These are phyloP conservation scores for Teratosphaeriaceae sp. DNA, from an alignment of 2,329 filamentous ascomycete species.

Conservation along the genomic window DNA sequence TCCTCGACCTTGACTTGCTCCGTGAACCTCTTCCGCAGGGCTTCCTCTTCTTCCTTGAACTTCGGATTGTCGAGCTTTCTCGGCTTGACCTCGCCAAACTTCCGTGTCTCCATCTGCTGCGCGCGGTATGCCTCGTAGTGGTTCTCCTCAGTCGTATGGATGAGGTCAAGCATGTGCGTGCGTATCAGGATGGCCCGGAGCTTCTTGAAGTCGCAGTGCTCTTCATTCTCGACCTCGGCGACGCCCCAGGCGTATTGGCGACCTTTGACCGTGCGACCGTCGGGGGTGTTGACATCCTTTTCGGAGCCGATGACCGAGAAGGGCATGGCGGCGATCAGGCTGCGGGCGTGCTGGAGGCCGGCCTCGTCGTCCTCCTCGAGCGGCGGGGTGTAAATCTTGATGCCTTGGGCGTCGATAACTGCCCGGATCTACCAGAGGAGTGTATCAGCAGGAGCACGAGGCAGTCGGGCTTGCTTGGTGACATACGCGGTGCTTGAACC, in stretches of 20 bases:
- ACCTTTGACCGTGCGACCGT: slow-evolving; percentile 96
- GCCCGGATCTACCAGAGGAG: slow-evolving; percentile 71
- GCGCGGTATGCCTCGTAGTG: slow-evolving; percentile 99
- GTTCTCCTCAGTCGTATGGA: slow-evolving; percentile 98
- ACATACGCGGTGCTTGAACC: slow-evolving; percentile 89
- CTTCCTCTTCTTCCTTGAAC: slow-evolving; percentile 99
- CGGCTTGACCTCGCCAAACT: slow-evolving; percentile 95
- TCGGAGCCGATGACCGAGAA: slow-evolving; percentile 98
- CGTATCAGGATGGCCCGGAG: slow-evolving; percentile 97
- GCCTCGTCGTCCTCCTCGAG: slow-evolving; percentile 98
- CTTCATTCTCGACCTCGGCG: slow-evolving; percentile 98
- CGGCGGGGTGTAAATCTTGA: slow-evolving; percentile 98
- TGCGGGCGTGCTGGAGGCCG: slow-evolving; percentile 88
- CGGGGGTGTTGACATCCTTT: slow-evolving; percentile 96
- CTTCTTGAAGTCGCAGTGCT: slow-evolving; percentile 99
- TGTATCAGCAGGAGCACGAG: slow-evolving; percentile 7
- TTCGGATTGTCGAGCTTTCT: slow-evolving; percentile 99
- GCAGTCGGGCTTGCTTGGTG: not conserved
- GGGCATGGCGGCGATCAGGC: slow-evolving; percentile 93
- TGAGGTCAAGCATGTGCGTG: slow-evolving; percentile 94
- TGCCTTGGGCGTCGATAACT: slow-evolving; percentile 96
- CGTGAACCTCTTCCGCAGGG: slow-evolving; percentile 95
- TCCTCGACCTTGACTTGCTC: slow-evolving; percentile 99
- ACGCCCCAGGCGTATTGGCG: slow-evolving; percentile 99
- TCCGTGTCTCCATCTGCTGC: slow-evolving; percentile 99